Base-by-base conservation (phyloP, 202 grass and related monocot genomes). In the Schoenoplectus triqueter region DNA sequence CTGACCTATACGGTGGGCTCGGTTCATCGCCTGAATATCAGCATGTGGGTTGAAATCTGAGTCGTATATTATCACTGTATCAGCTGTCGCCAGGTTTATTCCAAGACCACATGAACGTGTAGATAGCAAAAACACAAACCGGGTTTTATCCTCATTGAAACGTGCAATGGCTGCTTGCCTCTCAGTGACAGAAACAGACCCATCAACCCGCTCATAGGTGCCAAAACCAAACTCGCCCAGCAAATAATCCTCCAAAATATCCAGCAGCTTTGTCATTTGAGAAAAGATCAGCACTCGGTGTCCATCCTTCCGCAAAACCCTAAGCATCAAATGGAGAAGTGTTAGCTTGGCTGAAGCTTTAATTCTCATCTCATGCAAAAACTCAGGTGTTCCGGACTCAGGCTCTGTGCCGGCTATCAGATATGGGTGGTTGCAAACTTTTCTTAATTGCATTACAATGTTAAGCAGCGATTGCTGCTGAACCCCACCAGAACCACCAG, bases 351-450 rank as follows among this genome's bases (percentile, higher is more conserved):
- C 96, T 68, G 96, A 99, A 78, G 96, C 96, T 88, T 99, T 99
- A 84, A 99, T 99, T 18, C 92, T 90, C 96, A 99, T 99, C 87
- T 99, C 96, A 52, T 99, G 96, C 73, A 99, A 87, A 85, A 99
- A 99, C 45, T 99, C 90, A 3, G 73, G 71, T 81, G 96, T 92
- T 59, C 96, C 96, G 86, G 88, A 94, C 82, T 94, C 91, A 50
- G 96, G 96, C 90, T 99, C 96, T 63, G 96, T 99, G 84, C 96
- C 96, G 89, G 90, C 66, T 88, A 99, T 99, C 88, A 99, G 93
- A 86, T 99, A 99, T 39, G 96, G 96, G 90, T 99, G 96, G 80
- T 99, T 99, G 87, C 96, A 99, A 65, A 99, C 96, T 88, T 99
- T 99, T 70, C 96, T 89, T 86, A 99, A 90, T 84, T 99, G 96